Evolutionary conservation across 257 asterid genomes (phyloP).

Genomic region (Marsdenia floribunda): DNA sequence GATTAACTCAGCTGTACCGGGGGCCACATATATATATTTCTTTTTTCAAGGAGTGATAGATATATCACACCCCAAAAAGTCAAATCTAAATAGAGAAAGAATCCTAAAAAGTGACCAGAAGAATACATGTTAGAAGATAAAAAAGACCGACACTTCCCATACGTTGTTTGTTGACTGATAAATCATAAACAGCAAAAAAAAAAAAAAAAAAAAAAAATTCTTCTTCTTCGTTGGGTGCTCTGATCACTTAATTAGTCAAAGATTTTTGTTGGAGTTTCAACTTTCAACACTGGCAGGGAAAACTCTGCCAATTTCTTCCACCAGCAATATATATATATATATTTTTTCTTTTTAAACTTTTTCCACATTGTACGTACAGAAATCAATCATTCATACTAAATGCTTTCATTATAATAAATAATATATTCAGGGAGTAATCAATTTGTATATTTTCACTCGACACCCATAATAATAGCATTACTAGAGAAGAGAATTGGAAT

Average conservation of each 20-base stretch:
- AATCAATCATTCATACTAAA: neutral
- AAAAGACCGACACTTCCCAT: constrained; percentile 28
- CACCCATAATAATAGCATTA: too few species aligned
- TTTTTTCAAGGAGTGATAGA: constrained; percentile 12
- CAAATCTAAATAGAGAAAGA: constrained; percentile 32
- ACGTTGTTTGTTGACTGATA: constrained; percentile 16
- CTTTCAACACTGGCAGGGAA: constrained; percentile 12
- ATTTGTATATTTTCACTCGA: too few species aligned
- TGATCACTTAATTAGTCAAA: constrained; percentile 15
- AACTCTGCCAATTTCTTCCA: neutral
- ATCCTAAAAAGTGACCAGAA: constrained; percentile 35
- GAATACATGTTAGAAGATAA: neutral
- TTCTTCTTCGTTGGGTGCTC: neutral
- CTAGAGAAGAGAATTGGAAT: too few species aligned
- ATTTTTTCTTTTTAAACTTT: neutral
- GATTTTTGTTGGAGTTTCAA: constrained; percentile 6
- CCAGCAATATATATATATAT: too few species aligned
- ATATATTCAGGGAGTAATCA: too few species aligned
- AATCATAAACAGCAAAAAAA: neutral
- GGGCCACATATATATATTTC: too few species aligned
- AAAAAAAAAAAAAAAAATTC: neutral
- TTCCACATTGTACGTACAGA: neutral
- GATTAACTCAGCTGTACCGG: too few species aligned
- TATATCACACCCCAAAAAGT: constrained; percentile 24
- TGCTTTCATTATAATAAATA: too few species aligned